Conservation (phyloP, 2,329 filamentous ascomycete species). For the Westerdykella aurantiaca region DNA sequence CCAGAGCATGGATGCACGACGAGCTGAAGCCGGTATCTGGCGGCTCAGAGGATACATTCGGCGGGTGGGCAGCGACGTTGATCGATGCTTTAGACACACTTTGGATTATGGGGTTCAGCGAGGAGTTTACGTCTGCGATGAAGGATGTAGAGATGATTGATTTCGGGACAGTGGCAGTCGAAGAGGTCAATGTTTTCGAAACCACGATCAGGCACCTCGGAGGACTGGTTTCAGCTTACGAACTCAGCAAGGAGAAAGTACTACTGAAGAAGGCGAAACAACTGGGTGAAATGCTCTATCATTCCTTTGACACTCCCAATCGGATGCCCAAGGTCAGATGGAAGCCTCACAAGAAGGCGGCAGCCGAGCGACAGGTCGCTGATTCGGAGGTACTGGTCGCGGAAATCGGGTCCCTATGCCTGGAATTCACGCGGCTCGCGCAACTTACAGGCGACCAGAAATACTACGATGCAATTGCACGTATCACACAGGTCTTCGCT, state of each 20-base stretch:
- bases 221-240: slow-evolving; percentile 78
- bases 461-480: slow-evolving; percentile 44
- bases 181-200: slow-evolving; percentile 44
- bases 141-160: slow-evolving; percentile 41
- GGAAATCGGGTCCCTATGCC: slow-evolving; percentile 43
- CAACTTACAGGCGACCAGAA: slow-evolving; percentile 42
- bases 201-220: slow-evolving; percentile 73
- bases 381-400: slow-evolving; percentile 40
- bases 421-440: slow-evolving; percentile 46
- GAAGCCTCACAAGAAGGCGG: slow-evolving; percentile 37
- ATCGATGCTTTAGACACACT: slow-evolving; percentile 45
- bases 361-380: slow-evolving; percentile 37
- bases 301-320: slow-evolving; percentile 86
- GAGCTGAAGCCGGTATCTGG: slow-evolving; percentile 44
- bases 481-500: slow-evolving; percentile 40
- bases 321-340: slow-evolving; percentile 65
- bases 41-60: slow-evolving; percentile 38
- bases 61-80: slow-evolving; percentile 45
- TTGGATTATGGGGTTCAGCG: slow-evolving; percentile 45
- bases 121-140: slow-evolving; percentile 45
- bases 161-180: slow-evolving; percentile 36
- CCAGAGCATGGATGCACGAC: slow-evolving; percentile 46
- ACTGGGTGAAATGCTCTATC: slow-evolving; percentile 73
- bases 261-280: slow-evolving; percentile 74
- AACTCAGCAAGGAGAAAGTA: slow-evolving; percentile 69